Base-by-base conservation (phyloP, 2,329 filamentous ascomycete genomes). In the Calonectria pseudoturangicola region DNA sequence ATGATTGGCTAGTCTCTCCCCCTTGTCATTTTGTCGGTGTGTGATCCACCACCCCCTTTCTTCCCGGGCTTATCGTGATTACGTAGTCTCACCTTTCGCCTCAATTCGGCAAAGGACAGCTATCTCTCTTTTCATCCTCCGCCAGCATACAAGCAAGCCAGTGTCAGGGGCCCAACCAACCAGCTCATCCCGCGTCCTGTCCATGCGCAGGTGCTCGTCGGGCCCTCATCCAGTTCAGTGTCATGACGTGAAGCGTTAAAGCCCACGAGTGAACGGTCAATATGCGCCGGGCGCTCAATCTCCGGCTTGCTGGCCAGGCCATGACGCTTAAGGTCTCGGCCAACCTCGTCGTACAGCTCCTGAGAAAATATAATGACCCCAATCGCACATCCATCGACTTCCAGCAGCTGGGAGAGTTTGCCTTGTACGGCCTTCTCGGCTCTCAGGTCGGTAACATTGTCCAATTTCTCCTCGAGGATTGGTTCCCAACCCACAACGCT, bases 371-470 rank as follows among this genome's bases (percentile, higher is more conserved):
- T 25, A 78, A 66, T 21, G 74, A 74, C 36, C 73, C 80, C 4
- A 69, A 64, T 2, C 39, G 74, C 18, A 68, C 73, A 12, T 68
- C 75, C 4, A 76, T 83, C 71, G 83, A 84, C 75, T 68, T 68
- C 66, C 83, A 83, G 74, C 83, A 83, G 73, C 79, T 84, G 25
- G 47, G 79, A 39, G 83, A 84, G 76, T 84, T 84, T 66, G 83
- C 82, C 30, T 60, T 83, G 47, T 84, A 83, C 66, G 83, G 83
- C 25, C 78, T 81, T 60, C 48, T 84, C 68, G 81, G 82, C 21
- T 83, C 82, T 1, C 82, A 83, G 74, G 76, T 84, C 74, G 81
- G 82, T 73, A 84, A 84, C 77, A 72, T 82, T 64, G 79, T 83
- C 64, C 83, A 84, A 66, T 82, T 81, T 51, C 66, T 82, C 36